Evolutionary conservation across 2,329 filamentous ascomycete species (phyloP), one percentile per base, ranked within the genome.

Genomic region (Curvularia spicifera): DNA sequence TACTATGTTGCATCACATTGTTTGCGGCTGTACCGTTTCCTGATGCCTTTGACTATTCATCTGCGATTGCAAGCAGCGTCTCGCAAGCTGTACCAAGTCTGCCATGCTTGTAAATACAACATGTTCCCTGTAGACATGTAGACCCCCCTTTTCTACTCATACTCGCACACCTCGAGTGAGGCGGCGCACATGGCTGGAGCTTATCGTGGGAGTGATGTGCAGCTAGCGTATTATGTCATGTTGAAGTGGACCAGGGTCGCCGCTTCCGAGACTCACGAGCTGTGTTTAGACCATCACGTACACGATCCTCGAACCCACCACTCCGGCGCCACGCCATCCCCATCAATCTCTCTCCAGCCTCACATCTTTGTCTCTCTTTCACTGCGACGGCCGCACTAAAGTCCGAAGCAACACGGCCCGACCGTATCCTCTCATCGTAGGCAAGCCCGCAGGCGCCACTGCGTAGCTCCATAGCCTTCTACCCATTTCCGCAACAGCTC

Each of bases 391-490:
- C 37, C 51, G 52, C 57, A 10, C 42, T 48, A 49, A 20, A 45
- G 24, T 56, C 52, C 55, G 51, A 57, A 57, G 54, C 59, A 61
- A 55, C 67, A 63, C 64, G 40, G 47, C 33, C 43, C 37, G 52
- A 42, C 35, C 44, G 31, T 31, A 24, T 56, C 43, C 52, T 51
- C 47, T 51, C 33, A 56, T 31, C 52, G 35, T 20, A 59, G 42
- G 52, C 56, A 56, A 59, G 58, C 67, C 66, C 59, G 66, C 61
- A 60, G 69, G 65, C 71, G 71, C 73, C 71, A 75, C 73, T 58
- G 62, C 67, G 61, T 66, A 75, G 71, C 73, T 75, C 73, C 67
- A 72, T 67, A 69, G 63, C 63, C 71, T 76, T 76, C 73, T 64
- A 74, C 68, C 68, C 59, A 50, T 65, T 76, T 73, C 72, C 60